These are phyloP conservation scores for Fusarium keratoplasticum DNA, from an alignment of 2,329 filamentous ascomycete species.

Conservation along the genomic window DNA sequence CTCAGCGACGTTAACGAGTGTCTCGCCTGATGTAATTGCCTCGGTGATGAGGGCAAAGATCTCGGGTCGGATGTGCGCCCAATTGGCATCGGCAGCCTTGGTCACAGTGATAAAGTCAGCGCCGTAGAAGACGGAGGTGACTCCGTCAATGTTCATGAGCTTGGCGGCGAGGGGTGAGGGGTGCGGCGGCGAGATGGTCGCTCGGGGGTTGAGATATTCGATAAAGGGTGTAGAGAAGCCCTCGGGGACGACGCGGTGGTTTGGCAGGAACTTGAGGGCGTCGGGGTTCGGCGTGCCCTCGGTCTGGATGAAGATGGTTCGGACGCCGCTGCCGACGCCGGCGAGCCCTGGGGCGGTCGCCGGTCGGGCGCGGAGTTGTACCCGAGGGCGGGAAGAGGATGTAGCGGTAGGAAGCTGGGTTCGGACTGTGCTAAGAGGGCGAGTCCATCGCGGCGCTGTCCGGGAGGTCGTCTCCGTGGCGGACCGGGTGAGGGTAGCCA, in stretches of 20 bases:
- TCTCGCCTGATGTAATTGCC: conserved; percentile 84
- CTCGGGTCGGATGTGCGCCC: conserved; percentile 95
- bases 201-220: conserved; percentile 90
- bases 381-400: conserved; percentile 38
- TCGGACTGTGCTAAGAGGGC: conserved; percentile 44
- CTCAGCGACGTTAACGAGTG: conserved; percentile 79
- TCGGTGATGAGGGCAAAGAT: conserved; percentile 96
- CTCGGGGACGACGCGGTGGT: conserved; percentile 85
- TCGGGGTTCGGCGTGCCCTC: conserved; percentile 95
- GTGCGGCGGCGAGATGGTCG: conserved; percentile 88
- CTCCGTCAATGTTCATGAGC: conserved; percentile 92
- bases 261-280: conserved; percentile 95
- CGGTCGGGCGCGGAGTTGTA: conserved; percentile 19
- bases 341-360: conserved; percentile 36
- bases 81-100: conserved; percentile 87
- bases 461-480: conserved; percentile 35
- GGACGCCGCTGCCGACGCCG: conserved; percentile 54
- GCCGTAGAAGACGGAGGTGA: conserved; percentile 95
- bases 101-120: conserved; percentile 97
- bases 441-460: conserved; percentile 42
- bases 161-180: conserved; percentile 91
- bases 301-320: conserved; percentile 98
- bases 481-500: conserved; percentile 40
- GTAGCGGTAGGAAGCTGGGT: conserved; percentile 31
- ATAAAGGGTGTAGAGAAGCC: conserved; percentile 80